A percentile compares a stretch with the other conserved stretches of the same genome.
phyloP scores from a whole-genome alignment of 2,329 filamentous ascomycete species.

The Claviceps sp. region DNA sequence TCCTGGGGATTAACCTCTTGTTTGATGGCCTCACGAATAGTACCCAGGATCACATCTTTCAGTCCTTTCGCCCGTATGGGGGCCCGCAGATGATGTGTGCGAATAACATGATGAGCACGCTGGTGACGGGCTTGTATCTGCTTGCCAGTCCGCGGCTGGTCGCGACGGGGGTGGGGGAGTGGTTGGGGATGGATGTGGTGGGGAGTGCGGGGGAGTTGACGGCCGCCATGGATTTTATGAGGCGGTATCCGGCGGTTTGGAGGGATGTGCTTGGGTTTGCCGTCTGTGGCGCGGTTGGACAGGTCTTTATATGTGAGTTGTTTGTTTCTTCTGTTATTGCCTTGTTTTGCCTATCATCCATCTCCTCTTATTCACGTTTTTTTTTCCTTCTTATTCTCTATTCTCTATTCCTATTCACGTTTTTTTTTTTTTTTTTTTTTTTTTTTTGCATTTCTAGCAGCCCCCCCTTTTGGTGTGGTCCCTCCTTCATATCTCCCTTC shows the following conservation, averaged over 20 bases:
- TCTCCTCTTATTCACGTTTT: background rate
- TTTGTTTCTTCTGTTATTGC: background rate
- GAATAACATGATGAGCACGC: conserved; percentile 77
- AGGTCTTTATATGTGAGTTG: conserved; percentile 77
- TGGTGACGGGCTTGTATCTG: conserved; percentile 65
- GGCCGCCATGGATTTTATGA: conserved; percentile 70
- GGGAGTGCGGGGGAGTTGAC: conserved; percentile 61
- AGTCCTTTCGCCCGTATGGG: conserved; percentile 62
- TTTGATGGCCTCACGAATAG: conserved; percentile 95
- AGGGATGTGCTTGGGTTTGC: conserved; percentile 84
- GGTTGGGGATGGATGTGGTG: conserved; percentile 51
- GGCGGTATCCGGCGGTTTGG: conserved; percentile 65
- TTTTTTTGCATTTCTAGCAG: too few relatives aligned
- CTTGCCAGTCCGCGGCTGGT: conserved; percentile 69
- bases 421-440: too few relatives aligned
- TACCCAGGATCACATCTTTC: conserved; percentile 91
- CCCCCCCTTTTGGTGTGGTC: too few relatives aligned
- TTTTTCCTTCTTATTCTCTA: too few relatives aligned
- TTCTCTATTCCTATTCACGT: too few relatives aligned
- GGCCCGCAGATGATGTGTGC: conserved; percentile 99
- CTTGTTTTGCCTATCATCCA: background rate
- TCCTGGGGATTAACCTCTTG: conserved; percentile 79
- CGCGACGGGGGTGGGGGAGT: conserved; percentile 47
- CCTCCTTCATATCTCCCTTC: too few relatives aligned
- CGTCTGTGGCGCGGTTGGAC: conserved; percentile 78